These are phyloP conservation scores for Schizothecium vesticola DNA, from an alignment of 495 filamentous ascomycete genomes.

Conservation along the genomic window DNA sequence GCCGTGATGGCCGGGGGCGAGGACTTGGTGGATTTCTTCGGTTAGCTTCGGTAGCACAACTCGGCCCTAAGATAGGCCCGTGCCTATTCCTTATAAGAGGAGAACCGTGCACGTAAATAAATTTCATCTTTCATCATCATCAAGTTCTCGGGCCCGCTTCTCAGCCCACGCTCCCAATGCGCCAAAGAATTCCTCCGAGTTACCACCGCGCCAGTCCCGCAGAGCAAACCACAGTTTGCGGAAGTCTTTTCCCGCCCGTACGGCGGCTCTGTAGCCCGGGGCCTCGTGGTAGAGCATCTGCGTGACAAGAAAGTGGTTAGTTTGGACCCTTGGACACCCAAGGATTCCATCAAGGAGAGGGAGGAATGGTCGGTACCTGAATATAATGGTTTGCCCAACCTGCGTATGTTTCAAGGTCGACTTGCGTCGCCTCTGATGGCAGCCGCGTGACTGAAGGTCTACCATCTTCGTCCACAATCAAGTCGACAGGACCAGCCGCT, in stretches of 20 bases:
- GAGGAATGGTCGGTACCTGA: constrained; percentile 36
- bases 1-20: no score
- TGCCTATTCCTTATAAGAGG: no score
- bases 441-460: constrained; percentile 12
- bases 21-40: no score
- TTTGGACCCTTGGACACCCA: not conserved
- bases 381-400: constrained; percentile 27
- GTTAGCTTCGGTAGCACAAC: no score
- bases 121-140: no score
- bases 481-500: constrained; percentile 21
- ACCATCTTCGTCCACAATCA: constrained; percentile 29
- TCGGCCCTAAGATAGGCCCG: no score
- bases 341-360: constrained; percentile 40
- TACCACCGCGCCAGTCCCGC: constrained; percentile 31
- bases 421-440: constrained; percentile 12
- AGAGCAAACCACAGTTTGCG: constrained; percentile 36
- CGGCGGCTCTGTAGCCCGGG: constrained; percentile 27
- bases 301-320: not conserved
- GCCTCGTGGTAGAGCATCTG: constrained; percentile 9
- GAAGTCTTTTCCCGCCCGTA: constrained; percentile 31
- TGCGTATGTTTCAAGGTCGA: constrained; percentile 21
- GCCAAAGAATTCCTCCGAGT: constrained; percentile 34
- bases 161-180: constrained; percentile 31
- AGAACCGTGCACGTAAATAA: no score
- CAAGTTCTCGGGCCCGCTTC: no score